Base-by-base conservation (phyloP, 1,139 yeast species). In the Protomyces pachydermus region DNA sequence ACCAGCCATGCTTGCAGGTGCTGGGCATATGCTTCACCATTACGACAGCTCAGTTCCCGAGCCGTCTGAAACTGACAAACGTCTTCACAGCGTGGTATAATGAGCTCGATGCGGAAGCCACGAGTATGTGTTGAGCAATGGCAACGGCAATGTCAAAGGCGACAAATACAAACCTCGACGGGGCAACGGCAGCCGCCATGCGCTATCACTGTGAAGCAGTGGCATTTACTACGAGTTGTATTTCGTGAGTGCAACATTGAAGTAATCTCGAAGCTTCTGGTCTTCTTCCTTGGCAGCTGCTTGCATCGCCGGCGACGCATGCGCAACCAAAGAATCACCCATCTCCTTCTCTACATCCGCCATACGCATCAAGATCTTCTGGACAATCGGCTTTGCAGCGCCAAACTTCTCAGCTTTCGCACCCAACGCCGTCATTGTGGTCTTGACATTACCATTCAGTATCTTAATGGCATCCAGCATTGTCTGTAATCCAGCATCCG, bases 391-490 rank as follows among this genome's bases (percentile, higher is more conserved):
- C 50, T 57, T 57, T 20, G 52, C 48, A 16, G 50, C 10, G 39
- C 61, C 55, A n/a, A 48, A 57, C 25, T 28, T 25, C 4, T 34
- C 25, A 9, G 48, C 48, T 34, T 51, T 48, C 32, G 55, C 48
- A 3, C 16, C 20, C 12, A 57, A 45, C 6, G 35, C 32, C 12
- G 38, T 48, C 20, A 54, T 57, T 12, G 55, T 39, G 25, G 34
- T 57, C 38, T 50, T 50, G 50, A 57, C 37, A 16, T 39, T 37
- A 12, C 55, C 55, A 20, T 57, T 54, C 25, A 57, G 18, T 10
- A 37, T 53, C 16, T 20, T 34, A 10, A 57, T 16, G 16, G 61
- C 61, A 14, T 57, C 55, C 18, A 57, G 38, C n/a, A 57, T 55
- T 28, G 32, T 34, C 28, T 54, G 34, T 14, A 54, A 34, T 6